These are phyloP conservation scores for Colletotrichum filicis DNA, from an alignment of 2,329 filamentous ascomycete genomes.

Conservation along the genomic window DNA sequence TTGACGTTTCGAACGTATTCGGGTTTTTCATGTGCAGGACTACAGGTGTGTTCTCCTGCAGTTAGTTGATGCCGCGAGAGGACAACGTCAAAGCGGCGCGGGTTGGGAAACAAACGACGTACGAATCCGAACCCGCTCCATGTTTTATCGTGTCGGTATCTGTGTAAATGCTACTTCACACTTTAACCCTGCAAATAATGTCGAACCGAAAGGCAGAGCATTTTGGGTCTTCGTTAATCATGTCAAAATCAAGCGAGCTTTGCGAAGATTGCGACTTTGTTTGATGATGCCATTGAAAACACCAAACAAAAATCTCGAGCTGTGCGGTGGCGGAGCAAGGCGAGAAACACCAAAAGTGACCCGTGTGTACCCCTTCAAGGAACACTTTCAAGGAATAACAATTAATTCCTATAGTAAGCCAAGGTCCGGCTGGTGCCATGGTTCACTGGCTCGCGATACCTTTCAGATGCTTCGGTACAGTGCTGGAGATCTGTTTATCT, in stretches of 20 bases:
- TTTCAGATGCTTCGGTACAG: neutral
- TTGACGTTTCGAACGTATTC: neutral
- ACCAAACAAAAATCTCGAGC: too few species aligned
- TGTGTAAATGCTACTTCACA: neutral
- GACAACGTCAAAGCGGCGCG: neutral
- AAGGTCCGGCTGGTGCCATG: too few species aligned
- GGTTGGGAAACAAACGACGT: neutral
- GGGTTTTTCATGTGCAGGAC: neutral
- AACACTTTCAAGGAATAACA: too few species aligned
- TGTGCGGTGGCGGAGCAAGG: too few species aligned
- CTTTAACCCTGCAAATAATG: too few species aligned
- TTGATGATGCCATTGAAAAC: too few species aligned
- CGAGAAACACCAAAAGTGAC: too few species aligned
- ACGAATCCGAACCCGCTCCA: neutral
- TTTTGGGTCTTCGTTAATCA: neutral
- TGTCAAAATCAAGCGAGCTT: neutral
- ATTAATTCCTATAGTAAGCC: too few species aligned
- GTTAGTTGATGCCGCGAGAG: neutral
- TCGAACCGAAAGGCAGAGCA: neutral
- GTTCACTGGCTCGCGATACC: neutral
- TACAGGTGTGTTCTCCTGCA: too few species aligned
- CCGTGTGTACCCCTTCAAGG: too few species aligned
- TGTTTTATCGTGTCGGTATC: neutral
- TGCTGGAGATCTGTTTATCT: neutral
- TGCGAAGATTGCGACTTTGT: too few species aligned